These are phyloP conservation scores for Dendrobium chrysotoxum DNA, from an alignment of 106 monocot genomes.

Conservation along the genomic window DNA sequence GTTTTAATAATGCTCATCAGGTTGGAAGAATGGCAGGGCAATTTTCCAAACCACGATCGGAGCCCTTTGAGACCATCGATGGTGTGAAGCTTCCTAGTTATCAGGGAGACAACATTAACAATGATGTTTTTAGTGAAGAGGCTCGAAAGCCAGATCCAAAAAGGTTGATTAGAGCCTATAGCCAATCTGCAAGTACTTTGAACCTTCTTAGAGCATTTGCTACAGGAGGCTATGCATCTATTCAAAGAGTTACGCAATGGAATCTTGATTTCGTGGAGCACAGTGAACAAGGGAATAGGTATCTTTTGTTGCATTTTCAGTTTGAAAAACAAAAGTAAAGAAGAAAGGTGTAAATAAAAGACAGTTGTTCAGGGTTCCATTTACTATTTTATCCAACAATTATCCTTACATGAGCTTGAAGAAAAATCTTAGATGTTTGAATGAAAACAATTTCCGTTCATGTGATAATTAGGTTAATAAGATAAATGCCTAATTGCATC, in stretches of 20 bases:
- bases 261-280: slow-evolving; percentile 1
- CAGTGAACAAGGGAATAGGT: slow-evolving; percentile 1
- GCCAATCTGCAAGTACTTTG: slow-evolving; percentile 10
- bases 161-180: slow-evolving; percentile 16
- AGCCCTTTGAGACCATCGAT: slow-evolving; percentile 15
- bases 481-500: no score
- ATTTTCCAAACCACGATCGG: slow-evolving; percentile 24
- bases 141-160: slow-evolving; percentile 16
- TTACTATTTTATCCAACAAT: not conserved
- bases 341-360: not conserved
- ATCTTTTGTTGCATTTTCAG: not conserved
- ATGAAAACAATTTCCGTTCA: not conserved
- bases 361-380: not conserved
- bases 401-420: not conserved
- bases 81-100: slow-evolving; percentile 14
- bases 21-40: slow-evolving; percentile 25
- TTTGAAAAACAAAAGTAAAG: not conserved
- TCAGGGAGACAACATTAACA: slow-evolving; percentile 20
- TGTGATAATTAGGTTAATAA: not conserved
- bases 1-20: not conserved
- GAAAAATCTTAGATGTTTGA: not conserved
- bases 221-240: not conserved
- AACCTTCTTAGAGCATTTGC: slow-evolving; percentile 3
- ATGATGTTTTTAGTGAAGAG: slow-evolving; percentile 14
- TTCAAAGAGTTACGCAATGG: not conserved